phyloP scores from a whole-genome alignment of 1,284 basidiomycete genomes.

The Cutaneotrichosporon cyanovorans region DNA sequence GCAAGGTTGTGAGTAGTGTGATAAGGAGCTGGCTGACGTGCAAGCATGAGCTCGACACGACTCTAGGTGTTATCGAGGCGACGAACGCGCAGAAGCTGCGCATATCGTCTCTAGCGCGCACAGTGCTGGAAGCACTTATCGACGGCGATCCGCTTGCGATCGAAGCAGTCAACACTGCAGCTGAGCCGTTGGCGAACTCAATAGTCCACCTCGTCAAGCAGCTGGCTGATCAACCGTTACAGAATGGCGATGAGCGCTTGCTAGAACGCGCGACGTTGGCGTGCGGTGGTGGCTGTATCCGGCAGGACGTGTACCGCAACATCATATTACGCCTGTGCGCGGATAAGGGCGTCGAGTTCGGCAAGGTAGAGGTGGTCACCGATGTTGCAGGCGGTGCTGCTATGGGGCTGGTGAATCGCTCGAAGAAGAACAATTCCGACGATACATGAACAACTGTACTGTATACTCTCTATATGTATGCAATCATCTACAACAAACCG shows the following conservation, averaged over 20 bases:
- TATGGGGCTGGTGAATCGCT: constrained; percentile 19
- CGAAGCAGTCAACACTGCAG: constrained; percentile 16
- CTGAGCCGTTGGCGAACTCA: constrained; percentile 14
- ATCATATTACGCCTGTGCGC: constrained; percentile 18
- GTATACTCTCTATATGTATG: too few relatives aligned
- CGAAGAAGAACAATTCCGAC: background rate
- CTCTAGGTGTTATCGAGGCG: constrained; percentile 17
- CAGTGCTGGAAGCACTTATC: constrained; percentile 18
- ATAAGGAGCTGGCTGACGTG: too few relatives aligned
- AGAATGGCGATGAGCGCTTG: constrained; percentile 1
- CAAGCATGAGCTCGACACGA: constrained; percentile 31
- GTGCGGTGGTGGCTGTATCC: constrained; percentile 28
- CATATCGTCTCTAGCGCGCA: constrained; percentile 20
- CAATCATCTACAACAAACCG: too few relatives aligned
- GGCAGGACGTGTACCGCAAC: constrained; percentile 23
- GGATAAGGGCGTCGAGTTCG: constrained; percentile 24
- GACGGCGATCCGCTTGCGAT: constrained; percentile 21
- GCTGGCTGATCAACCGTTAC: constrained; percentile 3
- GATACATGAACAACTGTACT: background rate
- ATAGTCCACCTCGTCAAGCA: constrained; percentile 23
- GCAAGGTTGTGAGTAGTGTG: constrained; percentile 23
- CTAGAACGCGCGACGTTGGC: constrained; percentile 18
- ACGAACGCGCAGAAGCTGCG: constrained; percentile 31
- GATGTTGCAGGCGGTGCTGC: constrained; percentile 30
- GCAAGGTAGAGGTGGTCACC: constrained; percentile 14